These are phyloP conservation scores for Prunus kanzakura DNA, from an alignment of 306 rosid species.

Conservation along the genomic window DNA sequence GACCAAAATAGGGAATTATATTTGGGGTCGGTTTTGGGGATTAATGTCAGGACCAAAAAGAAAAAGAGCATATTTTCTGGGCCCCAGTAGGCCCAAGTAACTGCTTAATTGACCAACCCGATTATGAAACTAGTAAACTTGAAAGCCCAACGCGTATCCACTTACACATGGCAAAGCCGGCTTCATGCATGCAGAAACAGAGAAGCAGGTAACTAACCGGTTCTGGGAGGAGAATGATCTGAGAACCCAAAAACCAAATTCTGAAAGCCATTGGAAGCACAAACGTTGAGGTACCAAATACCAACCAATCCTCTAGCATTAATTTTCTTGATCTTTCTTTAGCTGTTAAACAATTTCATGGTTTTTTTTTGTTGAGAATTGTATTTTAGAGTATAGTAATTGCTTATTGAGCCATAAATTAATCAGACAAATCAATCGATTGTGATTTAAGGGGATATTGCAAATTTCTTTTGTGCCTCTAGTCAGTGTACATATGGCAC, in stretches of 20 bases:
- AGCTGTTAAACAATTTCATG: background rate
- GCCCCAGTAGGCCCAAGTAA: background rate
- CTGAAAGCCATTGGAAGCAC: conserved; percentile 31
- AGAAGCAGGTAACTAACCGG: background rate
- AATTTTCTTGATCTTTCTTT: conserved; percentile 8
- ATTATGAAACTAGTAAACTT: conserved; percentile 23
- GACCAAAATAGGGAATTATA: too few species aligned
- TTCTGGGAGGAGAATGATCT: conserved; percentile 19
- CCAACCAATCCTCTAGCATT: background rate
- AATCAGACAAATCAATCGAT: too few species aligned
- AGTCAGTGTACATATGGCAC: conserved; percentile 49
- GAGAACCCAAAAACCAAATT: background rate
- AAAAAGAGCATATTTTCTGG: background rate
- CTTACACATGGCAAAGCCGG: conserved; percentile 39
- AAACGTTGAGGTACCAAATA: conserved; percentile 22
- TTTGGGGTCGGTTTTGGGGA: too few species aligned
- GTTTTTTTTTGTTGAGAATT: background rate
- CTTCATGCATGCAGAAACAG: conserved; percentile 18
- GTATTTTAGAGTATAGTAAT: too few species aligned
- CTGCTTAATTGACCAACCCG: background rate
- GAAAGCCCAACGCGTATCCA: conserved; percentile 12
- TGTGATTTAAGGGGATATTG: background rate
- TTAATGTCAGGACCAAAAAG: too few species aligned
- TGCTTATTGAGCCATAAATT: too few species aligned
- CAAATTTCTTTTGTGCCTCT: background rate